These are phyloP conservation scores for Sporothrix schenckii DNA, from an alignment of 2,329 filamentous ascomycete genomes.

Conservation along the genomic window DNA sequence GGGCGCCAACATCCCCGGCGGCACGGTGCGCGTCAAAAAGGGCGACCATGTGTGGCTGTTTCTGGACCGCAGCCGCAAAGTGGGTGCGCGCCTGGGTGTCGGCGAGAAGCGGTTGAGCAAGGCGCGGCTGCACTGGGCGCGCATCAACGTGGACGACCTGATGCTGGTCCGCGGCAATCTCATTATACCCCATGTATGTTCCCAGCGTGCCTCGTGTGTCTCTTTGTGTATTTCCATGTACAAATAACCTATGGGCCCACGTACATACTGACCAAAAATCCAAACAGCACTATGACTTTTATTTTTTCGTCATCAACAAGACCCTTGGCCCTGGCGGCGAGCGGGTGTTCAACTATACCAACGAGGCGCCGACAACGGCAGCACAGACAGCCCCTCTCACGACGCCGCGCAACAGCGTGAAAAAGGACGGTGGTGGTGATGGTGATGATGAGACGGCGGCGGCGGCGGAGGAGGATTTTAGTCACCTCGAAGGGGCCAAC, in stretches of 20 bases:
- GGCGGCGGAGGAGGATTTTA: slow-evolving; percentile 45
- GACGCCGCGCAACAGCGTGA: slow-evolving; percentile 29
- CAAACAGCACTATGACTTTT: slow-evolving; percentile 88
- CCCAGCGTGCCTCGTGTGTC: background rate
- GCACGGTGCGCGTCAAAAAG: slow-evolving; percentile 84
- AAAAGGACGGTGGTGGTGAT: slow-evolving; percentile 28
- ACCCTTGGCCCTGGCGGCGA: slow-evolving; percentile 71
- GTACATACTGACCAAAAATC: slow-evolving; percentile 20
- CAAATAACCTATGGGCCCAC: background rate
- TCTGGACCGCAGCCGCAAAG: slow-evolving; percentile 85
- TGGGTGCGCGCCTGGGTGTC: slow-evolving; percentile 80
- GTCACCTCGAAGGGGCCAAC: slow-evolving; percentile 69
- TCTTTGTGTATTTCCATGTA: background rate
- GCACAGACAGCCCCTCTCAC: slow-evolving; percentile 18
- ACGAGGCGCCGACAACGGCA: slow-evolving; percentile 49
- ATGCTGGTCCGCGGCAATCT: slow-evolving; percentile 89
- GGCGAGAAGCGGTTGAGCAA: slow-evolving; percentile 66
- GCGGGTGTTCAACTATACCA: slow-evolving; percentile 74
- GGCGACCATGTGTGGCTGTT: slow-evolving; percentile 93
- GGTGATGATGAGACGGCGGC: background rate
- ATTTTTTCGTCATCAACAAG: slow-evolving; percentile 94
- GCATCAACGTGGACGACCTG: slow-evolving; percentile 91
- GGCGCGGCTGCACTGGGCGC: slow-evolving; percentile 80
- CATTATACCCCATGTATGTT: slow-evolving; percentile 88
- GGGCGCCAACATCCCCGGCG: slow-evolving; percentile 84